Base-by-base conservation (phyloP, 306 rosid genomes). In the Fragaria ananassa region DNA sequence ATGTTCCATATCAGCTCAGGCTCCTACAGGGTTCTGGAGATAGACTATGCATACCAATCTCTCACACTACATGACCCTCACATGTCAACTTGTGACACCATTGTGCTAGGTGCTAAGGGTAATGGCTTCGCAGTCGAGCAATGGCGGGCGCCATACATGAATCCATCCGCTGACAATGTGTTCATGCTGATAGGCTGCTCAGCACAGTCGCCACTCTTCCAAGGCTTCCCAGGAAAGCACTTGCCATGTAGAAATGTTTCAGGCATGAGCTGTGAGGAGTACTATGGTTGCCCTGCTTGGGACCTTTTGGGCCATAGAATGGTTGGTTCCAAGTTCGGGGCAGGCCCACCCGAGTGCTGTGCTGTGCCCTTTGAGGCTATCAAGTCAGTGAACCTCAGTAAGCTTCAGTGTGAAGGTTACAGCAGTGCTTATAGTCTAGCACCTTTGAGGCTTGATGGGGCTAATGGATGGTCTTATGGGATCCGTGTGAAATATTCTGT, bases 151-250 rank as follows among this genome's bases (percentile, higher is more conserved):
- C 93, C 96, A 0, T 92, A 90, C 85, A 84, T 96, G 89, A 89
- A 79, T 17, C 98, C 99, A 0, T 73, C 88, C 0, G 11, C 96
- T 0, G 98, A 96, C 77, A 96, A 92, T 67, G 89, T 93, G 23
- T 96, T 96, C 90, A 87, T 96, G 96, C 88, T 96, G 58, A 87
- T 96, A 51, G 96, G 98, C 0, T 96, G 99, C 80, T 96, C 99
- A 0, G 86, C 99, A 6, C 77, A 82, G 15, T 92, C 98, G 0
- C 98, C 99, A 2, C 81, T 96, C 56, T 96, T 96, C 81, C 97
- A 96, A 76, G 99, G 98, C 21, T 92, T 91, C 71, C 99, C 99
- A 4, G 87, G 84, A 4, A 91, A 92, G 86, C 99, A 96, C 85
- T 49, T 96, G 71, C 92, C 97, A 0, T 96, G 99, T 42, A 85